These are phyloP conservation scores for Geotrichum bryndzae DNA, from an alignment of 1,139 yeast genomes.

Conservation along the genomic window DNA sequence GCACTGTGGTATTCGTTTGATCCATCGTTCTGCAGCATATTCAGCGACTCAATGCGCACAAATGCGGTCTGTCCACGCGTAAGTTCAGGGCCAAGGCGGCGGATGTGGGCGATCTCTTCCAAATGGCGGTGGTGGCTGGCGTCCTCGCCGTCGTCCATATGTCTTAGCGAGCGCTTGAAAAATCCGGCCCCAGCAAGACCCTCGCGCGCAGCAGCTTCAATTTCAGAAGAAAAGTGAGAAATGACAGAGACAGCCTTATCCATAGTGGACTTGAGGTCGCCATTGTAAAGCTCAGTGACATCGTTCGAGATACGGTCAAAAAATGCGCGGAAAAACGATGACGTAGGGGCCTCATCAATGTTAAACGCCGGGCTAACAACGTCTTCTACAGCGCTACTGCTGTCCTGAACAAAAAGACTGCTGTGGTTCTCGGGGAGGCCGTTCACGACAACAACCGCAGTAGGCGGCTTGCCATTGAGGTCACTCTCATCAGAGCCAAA, in stretches of 20 bases:
- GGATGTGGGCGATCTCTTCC: constrained; percentile 17
- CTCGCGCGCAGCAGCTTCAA: constrained; percentile 13
- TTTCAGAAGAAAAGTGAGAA: constrained; percentile 15
- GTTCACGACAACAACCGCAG: constrained; percentile 25
- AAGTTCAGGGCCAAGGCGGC: constrained; percentile 14
- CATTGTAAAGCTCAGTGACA: constrained; percentile 19
- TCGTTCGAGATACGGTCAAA: constrained; percentile 21
- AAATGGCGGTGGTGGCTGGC: constrained; percentile 15
- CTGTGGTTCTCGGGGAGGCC: constrained; percentile 20
- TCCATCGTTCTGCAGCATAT: constrained; percentile 11
- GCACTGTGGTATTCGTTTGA: constrained; percentile 15
- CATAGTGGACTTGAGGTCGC: constrained; percentile 17
- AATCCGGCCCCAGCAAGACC: constrained; percentile 13
- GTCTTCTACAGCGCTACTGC: constrained; percentile 1
- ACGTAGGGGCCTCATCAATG: constrained; percentile 21
- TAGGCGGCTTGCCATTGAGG: constrained; percentile 15
- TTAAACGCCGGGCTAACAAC: constrained; percentile 23
- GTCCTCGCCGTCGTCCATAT: constrained; percentile 17
- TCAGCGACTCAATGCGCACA: constrained; percentile 19
- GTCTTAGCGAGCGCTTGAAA: constrained; percentile 9
- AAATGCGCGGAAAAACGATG: constrained; percentile 19
- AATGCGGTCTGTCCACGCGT: constrained; percentile 18
- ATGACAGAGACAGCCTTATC: constrained; percentile 22
- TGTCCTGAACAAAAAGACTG: constrained; percentile 11
- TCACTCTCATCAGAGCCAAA: constrained; percentile 7